Evolutionary conservation across 495 filamentous ascomycete genomes (phyloP), one percentile per base, ranked within the genome.

Genomic region (Xylaria intraflava): DNA sequence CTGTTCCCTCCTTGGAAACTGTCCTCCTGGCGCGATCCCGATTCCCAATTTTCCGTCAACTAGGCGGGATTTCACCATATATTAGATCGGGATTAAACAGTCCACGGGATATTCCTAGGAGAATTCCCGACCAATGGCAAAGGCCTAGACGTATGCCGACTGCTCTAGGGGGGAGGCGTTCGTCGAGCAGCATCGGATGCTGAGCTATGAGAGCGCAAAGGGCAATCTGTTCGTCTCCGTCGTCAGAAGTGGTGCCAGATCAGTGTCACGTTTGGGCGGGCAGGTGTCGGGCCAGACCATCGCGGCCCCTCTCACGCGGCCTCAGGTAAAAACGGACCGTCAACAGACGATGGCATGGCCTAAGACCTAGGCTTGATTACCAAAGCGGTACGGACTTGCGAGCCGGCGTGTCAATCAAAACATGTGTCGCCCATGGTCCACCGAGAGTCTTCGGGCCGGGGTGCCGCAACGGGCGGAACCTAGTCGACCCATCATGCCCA

Each of bases 361-460:
- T 43, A 16, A 29, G 42, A 14, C 31, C 44, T 39, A 49, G 47
- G 49, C 58, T 51, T 17, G 17, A 38, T 54, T n/a, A n/a, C n/a
- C n/a, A n/a, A 57, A 22, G 63, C 11, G n/a, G 40, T 45, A 36
- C 63, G 63, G 63, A 66, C 61, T 53, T 59, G 46, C 61, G 63
- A 48, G 63, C 63, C 63, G 63, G 56, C 61, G 59, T 44, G 45
- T 66, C 61, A 66, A 66, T 64, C 61, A 59, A 66, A 42, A 7
- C 11, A 43, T 41, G 45, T 23, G 17, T 19, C 35, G 29, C 26
- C 14, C n/a, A n/a, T 16, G 35, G 17, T 38, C 35, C 44, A 55
- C 26, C 45, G 42, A 62, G 59, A 49, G 54, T 64, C 53, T 50
- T 64, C 64, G 64, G 64, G 47, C 64, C 64, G 64, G 64, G 50